A percentile compares a stretch with the other conserved stretches of the same genome.
phyloP scores from a whole-genome alignment of 164 flowering plant species.

The Vitis amurensis region DNA sequence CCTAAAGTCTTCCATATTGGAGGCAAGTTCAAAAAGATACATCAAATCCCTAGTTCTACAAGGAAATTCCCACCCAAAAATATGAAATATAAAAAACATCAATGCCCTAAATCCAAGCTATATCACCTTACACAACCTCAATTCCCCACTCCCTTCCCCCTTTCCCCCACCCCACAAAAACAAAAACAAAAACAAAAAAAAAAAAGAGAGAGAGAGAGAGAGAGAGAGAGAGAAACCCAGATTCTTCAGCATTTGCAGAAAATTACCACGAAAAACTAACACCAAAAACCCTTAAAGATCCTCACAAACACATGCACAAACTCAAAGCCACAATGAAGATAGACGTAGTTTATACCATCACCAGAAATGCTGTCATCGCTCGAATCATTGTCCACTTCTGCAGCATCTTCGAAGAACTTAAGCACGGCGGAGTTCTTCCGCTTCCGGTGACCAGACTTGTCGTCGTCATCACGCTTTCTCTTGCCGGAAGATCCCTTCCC shows the following conservation, averaged over 20 bases:
- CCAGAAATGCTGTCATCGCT: slow-evolving; percentile 37
- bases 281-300: slow-evolving; percentile 3
- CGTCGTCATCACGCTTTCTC: slow-evolving; percentile 35
- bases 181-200: too few relatives aligned
- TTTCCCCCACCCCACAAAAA: neutral
- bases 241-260: neutral
- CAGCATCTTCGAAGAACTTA: slow-evolving; percentile 72
- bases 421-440: slow-evolving; percentile 47
- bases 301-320: neutral
- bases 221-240: too few relatives aligned
- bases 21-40: neutral
- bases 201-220: too few relatives aligned
- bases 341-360: slow-evolving; percentile 22
- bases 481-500: slow-evolving; percentile 31
- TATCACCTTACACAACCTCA: neutral
- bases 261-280: too few relatives aligned
- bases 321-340: neutral
- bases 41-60: neutral
- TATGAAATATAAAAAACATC: neutral
- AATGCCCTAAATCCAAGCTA: neutral
- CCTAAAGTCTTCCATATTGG: neutral
- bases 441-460: slow-evolving; percentile 37
- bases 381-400: slow-evolving; percentile 36
- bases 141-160: neutral
- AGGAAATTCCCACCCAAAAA: neutral